A percentile compares a stretch with the other conserved stretches of the same genome.
phyloP scores from a whole-genome alignment of 768 basidiomycete species.

The Auriscalpium vulgare region DNA sequence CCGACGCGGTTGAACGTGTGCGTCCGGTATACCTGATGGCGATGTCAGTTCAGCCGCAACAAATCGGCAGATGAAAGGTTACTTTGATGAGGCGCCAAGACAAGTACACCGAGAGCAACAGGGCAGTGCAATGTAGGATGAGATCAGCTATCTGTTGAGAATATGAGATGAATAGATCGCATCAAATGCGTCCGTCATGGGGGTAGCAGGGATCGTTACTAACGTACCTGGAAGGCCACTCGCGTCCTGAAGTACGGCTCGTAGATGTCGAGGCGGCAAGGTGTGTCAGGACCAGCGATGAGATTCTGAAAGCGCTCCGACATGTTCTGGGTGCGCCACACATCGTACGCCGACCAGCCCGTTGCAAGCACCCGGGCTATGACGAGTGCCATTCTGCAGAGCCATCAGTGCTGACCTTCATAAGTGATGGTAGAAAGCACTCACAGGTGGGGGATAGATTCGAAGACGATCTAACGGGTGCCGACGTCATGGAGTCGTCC shows the following conservation, averaged over 20 bases:
- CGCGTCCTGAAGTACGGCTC: slow-evolving; percentile 35
- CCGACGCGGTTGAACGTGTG: slow-evolving; percentile 46
- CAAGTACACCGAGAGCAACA: slow-evolving; percentile 34
- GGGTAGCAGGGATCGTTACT: neutral
- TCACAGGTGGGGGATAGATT: slow-evolving; percentile 50
- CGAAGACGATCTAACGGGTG: slow-evolving; percentile 29
- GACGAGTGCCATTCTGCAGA: slow-evolving; percentile 37
- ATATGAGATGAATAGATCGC: neutral
- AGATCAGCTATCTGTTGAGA: slow-evolving; percentile 39
- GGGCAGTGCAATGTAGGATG: slow-evolving; percentile 34
- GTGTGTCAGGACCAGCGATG: slow-evolving; percentile 30
- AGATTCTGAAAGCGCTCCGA: slow-evolving; percentile 28
- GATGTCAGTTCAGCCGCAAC: neutral
- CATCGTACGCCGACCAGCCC: slow-evolving; percentile 42
- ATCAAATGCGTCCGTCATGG: neutral
- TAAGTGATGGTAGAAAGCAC: slow-evolving; percentile 6
- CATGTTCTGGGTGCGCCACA: slow-evolving; percentile 38
- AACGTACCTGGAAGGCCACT: slow-evolving; percentile 33
- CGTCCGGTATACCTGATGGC: slow-evolving; percentile 33
- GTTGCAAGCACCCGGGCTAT: slow-evolving; percentile 39
- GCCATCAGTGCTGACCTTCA: neutral
- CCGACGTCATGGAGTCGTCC: neutral
- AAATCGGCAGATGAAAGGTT: neutral
- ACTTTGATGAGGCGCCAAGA: slow-evolving; percentile 41
- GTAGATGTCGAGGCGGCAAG: slow-evolving; percentile 44